Conservation (phyloP, 176 grass and related monocot species). For the Cocos nucifera region DNA sequence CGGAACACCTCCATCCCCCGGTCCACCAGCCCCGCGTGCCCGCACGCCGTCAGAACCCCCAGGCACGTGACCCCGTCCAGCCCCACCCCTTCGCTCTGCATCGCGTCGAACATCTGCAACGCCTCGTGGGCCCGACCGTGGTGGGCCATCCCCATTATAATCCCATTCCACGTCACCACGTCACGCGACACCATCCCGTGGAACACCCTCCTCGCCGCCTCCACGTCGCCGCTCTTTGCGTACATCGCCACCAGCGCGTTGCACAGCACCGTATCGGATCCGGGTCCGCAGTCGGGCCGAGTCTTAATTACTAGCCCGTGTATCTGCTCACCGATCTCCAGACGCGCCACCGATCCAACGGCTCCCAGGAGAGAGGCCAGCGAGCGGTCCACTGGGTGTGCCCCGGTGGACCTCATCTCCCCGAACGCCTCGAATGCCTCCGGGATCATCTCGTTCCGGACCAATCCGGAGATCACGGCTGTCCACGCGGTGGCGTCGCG, state of each 20-base stretch:
- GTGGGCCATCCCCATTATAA: conserved; percentile 4
- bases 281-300: neutral
- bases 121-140: conserved; percentile 6
- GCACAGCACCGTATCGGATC: conserved; percentile 1
- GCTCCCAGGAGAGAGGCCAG: conserved; percentile 7
- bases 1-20: conserved; percentile 9
- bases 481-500: conserved; percentile 15
- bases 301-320: conserved; percentile 1
- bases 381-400: neutral
- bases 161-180: conserved; percentile 9
- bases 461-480: conserved; percentile 3
- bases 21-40: conserved; percentile 7
- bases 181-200: neutral
- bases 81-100: neutral
- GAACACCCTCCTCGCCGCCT: neutral
- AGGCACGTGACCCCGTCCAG: conserved; percentile 8
- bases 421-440: neutral
- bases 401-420: neutral
- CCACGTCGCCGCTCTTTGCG: conserved; percentile 16
- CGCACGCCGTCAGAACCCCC: conserved; percentile 6
- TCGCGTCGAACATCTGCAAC: conserved; percentile 6
- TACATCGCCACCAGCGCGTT: conserved; percentile 14
- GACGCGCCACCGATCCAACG: conserved; percentile 4
- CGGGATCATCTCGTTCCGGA: conserved; percentile 4
- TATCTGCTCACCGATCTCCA: conserved; percentile 12